phyloP scores from a whole-genome alignment of 2,329 filamentous ascomycete species.

The Aspergillus oerlinghausenensis region DNA sequence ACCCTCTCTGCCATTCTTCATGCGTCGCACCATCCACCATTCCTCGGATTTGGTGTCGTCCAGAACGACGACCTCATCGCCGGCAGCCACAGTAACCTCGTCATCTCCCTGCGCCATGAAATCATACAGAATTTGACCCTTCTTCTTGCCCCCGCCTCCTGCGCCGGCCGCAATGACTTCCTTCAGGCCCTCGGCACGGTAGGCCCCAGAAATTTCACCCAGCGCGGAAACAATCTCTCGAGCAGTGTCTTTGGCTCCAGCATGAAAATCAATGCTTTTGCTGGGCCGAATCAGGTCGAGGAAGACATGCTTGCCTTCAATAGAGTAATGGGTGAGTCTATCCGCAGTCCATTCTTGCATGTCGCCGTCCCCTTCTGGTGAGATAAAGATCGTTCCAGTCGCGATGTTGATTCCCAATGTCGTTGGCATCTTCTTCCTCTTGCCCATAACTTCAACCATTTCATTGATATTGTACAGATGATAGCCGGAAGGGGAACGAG shows the following conservation, averaged over 20 bases:
- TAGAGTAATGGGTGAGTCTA: slow-evolving; percentile 93
- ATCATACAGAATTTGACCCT: slow-evolving; percentile 84
- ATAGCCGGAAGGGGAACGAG: slow-evolving; percentile 69
- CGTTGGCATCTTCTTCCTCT: slow-evolving; percentile 98
- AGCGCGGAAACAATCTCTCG: slow-evolving; percentile 85
- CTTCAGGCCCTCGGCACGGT: slow-evolving; percentile 71
- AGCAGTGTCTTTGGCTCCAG: slow-evolving; percentile 93
- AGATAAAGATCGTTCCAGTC: slow-evolving; percentile 84
- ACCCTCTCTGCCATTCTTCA: slow-evolving; percentile 91
- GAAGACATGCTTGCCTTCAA: slow-evolving; percentile 97
- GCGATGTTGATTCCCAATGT: slow-evolving; percentile 88
- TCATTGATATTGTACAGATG: slow-evolving; percentile 97
- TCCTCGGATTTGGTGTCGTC: slow-evolving; percentile 92
- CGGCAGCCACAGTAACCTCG: slow-evolving; percentile 85
- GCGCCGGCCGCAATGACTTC: slow-evolving; percentile 81
- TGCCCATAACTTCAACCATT: slow-evolving; percentile 94
- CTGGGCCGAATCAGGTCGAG: slow-evolving; percentile 86
- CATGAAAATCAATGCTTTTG: slow-evolving; percentile 95
- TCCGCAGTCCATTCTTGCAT: slow-evolving; percentile 92
- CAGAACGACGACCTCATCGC: slow-evolving; percentile 84
- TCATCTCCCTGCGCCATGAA: slow-evolving; percentile 96
- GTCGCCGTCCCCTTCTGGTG: slow-evolving; percentile 78
- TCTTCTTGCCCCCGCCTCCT: slow-evolving; percentile 65
- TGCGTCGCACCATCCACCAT: slow-evolving; percentile 91
- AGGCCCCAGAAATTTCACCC: slow-evolving; percentile 82